Evolutionary conservation across 2,329 filamentous ascomycete species (phyloP).

Genomic region (Trichophyton benhamiae): DNA sequence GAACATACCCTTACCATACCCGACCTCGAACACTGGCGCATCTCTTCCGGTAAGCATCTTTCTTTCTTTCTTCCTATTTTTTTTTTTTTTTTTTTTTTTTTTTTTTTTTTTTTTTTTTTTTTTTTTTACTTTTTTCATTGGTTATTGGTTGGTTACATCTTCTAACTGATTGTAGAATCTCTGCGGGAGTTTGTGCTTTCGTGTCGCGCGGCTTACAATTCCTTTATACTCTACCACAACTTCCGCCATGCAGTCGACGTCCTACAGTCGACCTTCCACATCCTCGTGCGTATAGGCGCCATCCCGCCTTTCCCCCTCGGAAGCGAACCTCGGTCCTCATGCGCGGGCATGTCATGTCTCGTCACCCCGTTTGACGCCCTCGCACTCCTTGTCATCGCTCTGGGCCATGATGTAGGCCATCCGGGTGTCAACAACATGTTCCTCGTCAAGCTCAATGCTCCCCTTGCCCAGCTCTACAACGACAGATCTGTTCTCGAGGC

Average conservation of each 20-base stretch:
- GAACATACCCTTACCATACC: slow-evolving; percentile 74
- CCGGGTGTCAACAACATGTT: slow-evolving; percentile 98
- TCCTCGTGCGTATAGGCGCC: slow-evolving; percentile 67
- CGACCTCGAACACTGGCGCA: slow-evolving; percentile 66
- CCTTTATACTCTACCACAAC: slow-evolving; percentile 93
- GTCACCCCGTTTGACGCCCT: slow-evolving; percentile 80
- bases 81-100: too few species aligned
- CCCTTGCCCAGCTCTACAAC: slow-evolving; percentile 89
- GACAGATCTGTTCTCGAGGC: slow-evolving; percentile 93
- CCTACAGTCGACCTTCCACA: slow-evolving; percentile 82
- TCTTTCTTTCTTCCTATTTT: not conserved
- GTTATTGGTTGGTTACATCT: not conserved
- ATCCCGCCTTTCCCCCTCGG: slow-evolving; percentile 53
- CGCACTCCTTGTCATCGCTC: slow-evolving; percentile 83
- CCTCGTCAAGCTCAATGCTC: slow-evolving; percentile 78
- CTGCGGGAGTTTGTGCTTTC: slow-evolving; percentile 76
- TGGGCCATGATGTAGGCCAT: slow-evolving; percentile 94
- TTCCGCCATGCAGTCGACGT: slow-evolving; percentile 97
- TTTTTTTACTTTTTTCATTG: slow-evolving; percentile 11
- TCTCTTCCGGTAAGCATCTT: slow-evolving; percentile 54
- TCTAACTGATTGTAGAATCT: slow-evolving; percentile 45
- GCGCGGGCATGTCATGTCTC: slow-evolving; percentile 59
- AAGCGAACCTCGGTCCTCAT: slow-evolving; percentile 20
- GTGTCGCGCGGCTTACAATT: slow-evolving; percentile 88
- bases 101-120: too few species aligned